phyloP scores from a whole-genome alignment of 73 alveolate genomes.

The Halteria grandinella region DNA sequence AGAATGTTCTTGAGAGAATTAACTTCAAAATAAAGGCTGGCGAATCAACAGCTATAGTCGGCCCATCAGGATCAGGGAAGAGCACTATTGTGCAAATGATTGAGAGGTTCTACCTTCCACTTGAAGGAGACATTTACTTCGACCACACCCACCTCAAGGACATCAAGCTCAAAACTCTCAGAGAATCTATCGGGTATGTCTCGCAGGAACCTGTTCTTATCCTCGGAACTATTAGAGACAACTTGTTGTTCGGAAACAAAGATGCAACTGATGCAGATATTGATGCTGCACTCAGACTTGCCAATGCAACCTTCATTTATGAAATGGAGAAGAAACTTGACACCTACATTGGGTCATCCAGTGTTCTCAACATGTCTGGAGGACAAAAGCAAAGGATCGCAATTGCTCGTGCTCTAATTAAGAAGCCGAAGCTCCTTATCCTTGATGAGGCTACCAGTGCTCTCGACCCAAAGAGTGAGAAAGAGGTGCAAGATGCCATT shows the following conservation, averaged over 20 bases:
- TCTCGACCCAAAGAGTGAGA: constrained; percentile 70
- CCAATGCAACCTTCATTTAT: constrained; percentile 63
- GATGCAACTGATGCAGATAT: constrained; percentile 68
- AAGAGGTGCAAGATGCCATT: constrained; percentile 54
- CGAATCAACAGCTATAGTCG: constrained; percentile 24
- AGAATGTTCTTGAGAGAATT: constrained; percentile 6
- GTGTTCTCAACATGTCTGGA: constrained; percentile 83
- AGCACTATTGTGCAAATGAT: constrained; percentile 35
- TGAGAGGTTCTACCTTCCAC: constrained; percentile 62
- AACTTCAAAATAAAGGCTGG: constrained; percentile 1
- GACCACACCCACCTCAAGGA: constrained; percentile 37
- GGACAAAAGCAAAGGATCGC: constrained; percentile 92
- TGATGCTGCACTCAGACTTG: constrained; percentile 57
- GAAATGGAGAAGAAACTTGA: constrained; percentile 57
- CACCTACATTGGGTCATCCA: constrained; percentile 76
- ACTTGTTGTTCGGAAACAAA: constrained; percentile 73
- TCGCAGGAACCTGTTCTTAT: constrained; percentile 86
- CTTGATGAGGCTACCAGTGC: constrained; percentile 95
- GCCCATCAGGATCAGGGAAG: constrained; percentile 68
- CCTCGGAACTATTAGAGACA: constrained; percentile 77
- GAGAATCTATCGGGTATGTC: constrained; percentile 60
- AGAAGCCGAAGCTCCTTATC: constrained; percentile 76
- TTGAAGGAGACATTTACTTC: constrained; percentile 14
- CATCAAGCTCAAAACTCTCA: constrained; percentile 34
- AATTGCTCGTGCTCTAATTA: constrained; percentile 85